Base-by-base conservation (phyloP, 2,329 filamentous ascomycete species). In the Cladosporium sp. region DNA sequence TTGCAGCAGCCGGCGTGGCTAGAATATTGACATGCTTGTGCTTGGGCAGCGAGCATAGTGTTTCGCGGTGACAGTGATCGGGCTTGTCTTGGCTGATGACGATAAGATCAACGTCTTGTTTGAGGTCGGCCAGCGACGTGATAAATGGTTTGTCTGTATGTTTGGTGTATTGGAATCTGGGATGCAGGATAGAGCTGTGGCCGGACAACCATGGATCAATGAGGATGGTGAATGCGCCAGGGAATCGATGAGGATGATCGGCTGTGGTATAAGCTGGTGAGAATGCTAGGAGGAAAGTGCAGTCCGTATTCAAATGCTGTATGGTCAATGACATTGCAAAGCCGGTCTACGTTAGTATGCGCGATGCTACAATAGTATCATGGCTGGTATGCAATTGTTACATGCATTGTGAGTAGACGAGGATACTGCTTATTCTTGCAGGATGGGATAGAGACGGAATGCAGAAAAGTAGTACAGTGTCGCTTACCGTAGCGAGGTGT, bases 171-270 rank as follows among this genome's bases (percentile, higher is more conserved):
- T 84, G 85, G 70, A 89, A 85, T 65, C 78, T 80, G 25, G 81
- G 76, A 65, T 84, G 83, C 64, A 83, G 77, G 61, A 86, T 80
- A 54, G 80, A 82, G 10, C 84, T 83, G 3, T 81, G 74, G 0
- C 85, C 84, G 10, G 77, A 76, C 32, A 90, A 77, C 84, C 87
- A 90, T 3, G 89, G 88, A 68, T 92, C 88, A 51, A 91, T 72
- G 39, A 91, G 78, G 54, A 91, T 80, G 15, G 81, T 84, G 70
- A 87, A 90, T 3, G 81, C 78, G 51, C 76, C 76, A 28, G 39
- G 58, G 71, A 71, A 19, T 71, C 64, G 42, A 71, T 64, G 56
- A 77, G 69, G 48, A 77, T 73, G n/a, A 13, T 25, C n/a, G 25
- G 25, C 10, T 51, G 48, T 36, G 28, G 22, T 47, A n/a, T 34